Evolutionary conservation across 2,329 filamentous ascomycete species (phyloP).

Genomic region (Claviceps humidiphila): DNA sequence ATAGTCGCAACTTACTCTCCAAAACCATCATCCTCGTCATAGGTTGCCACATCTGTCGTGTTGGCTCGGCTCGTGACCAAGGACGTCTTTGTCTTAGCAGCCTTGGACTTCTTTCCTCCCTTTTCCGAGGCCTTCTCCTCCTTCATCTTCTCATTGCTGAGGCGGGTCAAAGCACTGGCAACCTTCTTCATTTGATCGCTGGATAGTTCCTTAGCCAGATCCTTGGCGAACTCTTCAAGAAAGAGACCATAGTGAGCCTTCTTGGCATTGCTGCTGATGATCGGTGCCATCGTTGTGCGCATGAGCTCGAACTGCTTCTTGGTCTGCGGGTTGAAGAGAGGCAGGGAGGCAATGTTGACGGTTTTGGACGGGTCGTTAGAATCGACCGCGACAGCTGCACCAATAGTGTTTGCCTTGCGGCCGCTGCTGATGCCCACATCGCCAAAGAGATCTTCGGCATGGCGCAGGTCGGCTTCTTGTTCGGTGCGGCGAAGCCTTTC

Average conservation of each 20-base stretch:
- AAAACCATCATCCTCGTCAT: constrained; percentile 67
- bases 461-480: constrained; percentile 75
- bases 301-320: constrained; percentile 77
- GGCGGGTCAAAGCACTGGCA: constrained; percentile 70
- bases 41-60: constrained; percentile 58
- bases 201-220: constrained; percentile 72
- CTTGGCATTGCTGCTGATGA: constrained; percentile 62
- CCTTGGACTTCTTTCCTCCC: constrained; percentile 92
- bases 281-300: constrained; percentile 63
- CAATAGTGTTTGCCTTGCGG: constrained; percentile 54
- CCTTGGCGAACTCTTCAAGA: constrained; percentile 81
- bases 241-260: constrained; percentile 86
- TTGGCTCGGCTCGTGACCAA: constrained; percentile 54
- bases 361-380: constrained; percentile 60
- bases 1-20: constrained; percentile 56
- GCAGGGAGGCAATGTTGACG: constrained; percentile 66
- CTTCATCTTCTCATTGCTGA: constrained; percentile 96
- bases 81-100: constrained; percentile 84
- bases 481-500: constrained; percentile 67
- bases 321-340: constrained; percentile 78
- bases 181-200: constrained; percentile 97
- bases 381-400: constrained; percentile 55
- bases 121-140: constrained; percentile 94
- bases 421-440: constrained; percentile 52
- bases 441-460: constrained; percentile 85